Evolutionary conservation across 495 filamentous ascomycete genomes (phyloP), one percentile per base, ranked within the genome.

Genomic region (Penicillium dipodomyicola): DNA sequence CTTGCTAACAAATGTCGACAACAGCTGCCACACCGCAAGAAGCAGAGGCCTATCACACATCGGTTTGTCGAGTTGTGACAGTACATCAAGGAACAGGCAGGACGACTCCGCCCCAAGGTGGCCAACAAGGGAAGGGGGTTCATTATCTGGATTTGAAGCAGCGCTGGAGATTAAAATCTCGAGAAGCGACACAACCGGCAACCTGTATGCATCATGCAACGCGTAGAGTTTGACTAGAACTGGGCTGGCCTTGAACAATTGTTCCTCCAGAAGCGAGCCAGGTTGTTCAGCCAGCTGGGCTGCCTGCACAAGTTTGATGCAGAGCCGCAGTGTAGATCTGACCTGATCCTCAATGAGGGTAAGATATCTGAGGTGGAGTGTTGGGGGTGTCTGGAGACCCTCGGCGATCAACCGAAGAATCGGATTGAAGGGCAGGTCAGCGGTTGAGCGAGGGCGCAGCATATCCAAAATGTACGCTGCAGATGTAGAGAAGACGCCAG

Each of bases 91-190:
- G 72, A 97, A 96, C 32, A 87, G 84, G 56, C 87, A 89, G 4
- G 92, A 86, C 22, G 87, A 86, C 58, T 90, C 86, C 17, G 90
- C 79, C 15, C 91, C 90, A 3, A 99, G 79, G 65, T 94, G 88
- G 52, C 91, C 92, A 19, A 99, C 81, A 20, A 98, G 78, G 7
- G 93, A 97, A 27, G 92, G 90, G 4, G 94, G 91, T 61, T 97
- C 91, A 37, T 70, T 74, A 20, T 78, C 78, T 22, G 77, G 67
- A 50, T 77, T 73, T 49, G 81, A 80, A 27, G 84, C 83, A 20
- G 86, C 84, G 56, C 79, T 84, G 27, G 83, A 78, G 19, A 97
- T 85, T 15, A 99, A 75, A 27, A 84, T 81, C 48, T 92, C 84
- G 23, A 97, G 75, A 3, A 97, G 74, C 4, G 78, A 72, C 7